Base-by-base conservation (phyloP, 225 moss, liverwort and hornwort species). In the Antitrichia curtipendula region DNA sequence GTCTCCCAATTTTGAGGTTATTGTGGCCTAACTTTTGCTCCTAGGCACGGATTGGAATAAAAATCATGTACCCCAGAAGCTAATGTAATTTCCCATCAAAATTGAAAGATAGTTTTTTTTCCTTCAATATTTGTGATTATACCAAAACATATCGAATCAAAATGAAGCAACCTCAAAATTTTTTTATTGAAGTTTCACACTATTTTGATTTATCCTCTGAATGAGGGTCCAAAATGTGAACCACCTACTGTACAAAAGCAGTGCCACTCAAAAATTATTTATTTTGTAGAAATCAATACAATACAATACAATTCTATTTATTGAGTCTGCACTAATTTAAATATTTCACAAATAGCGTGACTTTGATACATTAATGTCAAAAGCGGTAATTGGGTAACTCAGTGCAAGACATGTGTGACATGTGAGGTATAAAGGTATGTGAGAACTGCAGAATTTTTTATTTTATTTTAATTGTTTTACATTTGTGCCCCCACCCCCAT, bases 21-120 rank as follows among this genome's bases (percentile, higher is more conserved):
- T n/a, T 8, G 1, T 13, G 5, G 40, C 12, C 40, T 69, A 69
- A 8, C 4, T 40, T 40, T 41, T 70, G 15, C 15, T 14, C 14
- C 2, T 0, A 0, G 0, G 2, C 3, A 40, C 15, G 1, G 1
- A 69, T 69, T 69, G 12, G 38, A 68, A 66, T 66, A 21, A 38
- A 40, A 13, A 69, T 11, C 13, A 25, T 8, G 27, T 9, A 1
- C 14, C 5, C 1, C 3, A 0, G 9, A 71, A 43, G 3, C 28
- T 43, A 43, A 71, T 8, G 0, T 5, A n/a, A n/a, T n/a, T n/a
- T n/a, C n/a, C n/a, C n/a, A n/a, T n/a, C n/a, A n/a, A n/a, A n/a
- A n/a, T n/a, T n/a, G n/a, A n/a, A n/a, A n/a, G n/a, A n/a, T n/a
- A n/a, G n/a, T n/a, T n/a, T n/a, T n/a, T n/a, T n/a, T n/a, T n/a